These are phyloP conservation scores for Cladophialophora chaetospira DNA, from an alignment of 2,329 filamentous ascomycete genomes.

Conservation along the genomic window DNA sequence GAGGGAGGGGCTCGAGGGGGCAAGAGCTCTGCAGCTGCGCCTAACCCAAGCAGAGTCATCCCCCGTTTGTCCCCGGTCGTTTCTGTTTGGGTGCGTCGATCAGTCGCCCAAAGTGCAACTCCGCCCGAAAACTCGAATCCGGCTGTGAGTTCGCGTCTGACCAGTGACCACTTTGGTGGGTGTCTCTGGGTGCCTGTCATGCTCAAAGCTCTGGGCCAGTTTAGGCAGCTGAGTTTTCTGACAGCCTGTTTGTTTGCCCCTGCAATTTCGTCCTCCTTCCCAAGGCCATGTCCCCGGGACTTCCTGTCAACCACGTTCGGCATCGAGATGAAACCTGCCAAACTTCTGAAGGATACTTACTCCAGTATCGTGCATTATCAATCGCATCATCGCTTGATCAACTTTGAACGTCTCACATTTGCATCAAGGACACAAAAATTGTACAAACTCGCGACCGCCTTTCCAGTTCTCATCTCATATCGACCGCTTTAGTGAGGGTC, in stretches of 20 bases:
- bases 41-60: neutral
- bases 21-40: too few relatives aligned
- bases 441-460: conserved; percentile 15
- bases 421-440: neutral
- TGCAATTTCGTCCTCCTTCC: conserved; percentile 21
- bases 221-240: neutral
- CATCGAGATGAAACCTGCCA: conserved; percentile 5
- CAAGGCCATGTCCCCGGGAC: conserved; percentile 26
- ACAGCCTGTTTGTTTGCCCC: conserved; percentile 9
- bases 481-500: neutral
- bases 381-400: neutral
- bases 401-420: neutral
- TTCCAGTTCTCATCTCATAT: neutral
- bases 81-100: conserved; percentile 8
- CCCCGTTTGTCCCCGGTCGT: neutral
- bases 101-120: conserved; percentile 3
- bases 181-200: conserved; percentile 7
- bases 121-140: conserved; percentile 1
- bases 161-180: neutral
- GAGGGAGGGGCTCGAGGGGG: too few relatives aligned
- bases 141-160: neutral
- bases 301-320: conserved; percentile 27
- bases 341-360: neutral
- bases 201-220: neutral
- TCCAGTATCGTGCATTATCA: neutral